Base-by-base conservation (phyloP, 2,329 filamentous ascomycete species). In the Nigrospora osmanthi region DNA sequence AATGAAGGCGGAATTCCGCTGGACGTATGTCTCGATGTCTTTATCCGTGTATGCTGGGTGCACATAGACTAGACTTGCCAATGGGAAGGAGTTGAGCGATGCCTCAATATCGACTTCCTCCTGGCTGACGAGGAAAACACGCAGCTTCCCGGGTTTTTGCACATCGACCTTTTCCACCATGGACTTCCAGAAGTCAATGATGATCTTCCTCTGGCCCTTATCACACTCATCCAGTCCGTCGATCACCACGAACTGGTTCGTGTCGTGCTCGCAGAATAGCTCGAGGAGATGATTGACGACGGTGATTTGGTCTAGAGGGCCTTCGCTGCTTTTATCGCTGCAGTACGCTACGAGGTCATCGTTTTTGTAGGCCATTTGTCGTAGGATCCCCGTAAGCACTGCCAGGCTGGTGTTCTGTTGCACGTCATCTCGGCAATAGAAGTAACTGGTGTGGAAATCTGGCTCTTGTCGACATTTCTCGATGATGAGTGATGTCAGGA, bases 211-310 rank as follows among this genome's bases (percentile, higher is more conserved):
- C 13, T 69, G 59, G 0, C 42, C 28, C 4, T 40, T n/a, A 1
- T 58, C 47, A 42, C 65, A 68, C 46, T 72, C 68, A 40, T 72
- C 69, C 13, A 72, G 48, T 0, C 70, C 69, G 48, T 73, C 70
- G n/a, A 73, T 54, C 7, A 73, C 48, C 32, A 71, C 57, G 49
- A 64, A 69, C 11, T 62, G 33, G 46, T 54, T 3, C 2, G 17
- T 11, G 14, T 40, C 36, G 14, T 13, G n/a, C 14, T 48, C 46
- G 11, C 44, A 45, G 23, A 43, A 37, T 11, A 15, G 6, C n/a
- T 40, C 36, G 4, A 48, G 32, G 7, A 48, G 39, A 6, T 31
- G n/a, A 13, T 40, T 38, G 30, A 36, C 43, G 6, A 36, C 31
- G 1, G 34, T 41, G 16, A 34, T 35, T 11, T 41, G 3, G 12